Conservation (phyloP, 805 yeast genomes). For the Maudiozyma bulderi region DNA sequence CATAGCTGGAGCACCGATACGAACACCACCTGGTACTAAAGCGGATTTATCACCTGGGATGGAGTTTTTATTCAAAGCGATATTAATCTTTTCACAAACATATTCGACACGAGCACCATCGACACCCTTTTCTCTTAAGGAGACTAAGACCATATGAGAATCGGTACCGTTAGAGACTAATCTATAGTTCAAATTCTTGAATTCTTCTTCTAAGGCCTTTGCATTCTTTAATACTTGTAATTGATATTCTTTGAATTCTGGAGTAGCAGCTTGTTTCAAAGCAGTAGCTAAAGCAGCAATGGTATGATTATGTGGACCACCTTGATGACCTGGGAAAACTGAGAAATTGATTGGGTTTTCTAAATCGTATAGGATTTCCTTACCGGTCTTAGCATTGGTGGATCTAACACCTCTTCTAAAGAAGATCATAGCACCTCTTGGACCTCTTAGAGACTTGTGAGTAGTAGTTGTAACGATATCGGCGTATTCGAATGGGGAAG, state of each 20-base stretch:
- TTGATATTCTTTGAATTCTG: slow-evolving; percentile 89
- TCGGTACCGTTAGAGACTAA: slow-evolving; percentile 94
- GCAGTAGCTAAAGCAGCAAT: slow-evolving; percentile 97
- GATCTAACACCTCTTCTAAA: slow-evolving; percentile 93
- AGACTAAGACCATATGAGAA: slow-evolving; percentile 89
- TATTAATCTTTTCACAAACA: slow-evolving; percentile 86
- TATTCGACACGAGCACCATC: slow-evolving; percentile 98
- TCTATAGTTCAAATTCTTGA: slow-evolving; percentile 62
- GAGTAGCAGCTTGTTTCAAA: slow-evolving; percentile 82
- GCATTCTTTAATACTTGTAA: slow-evolving; percentile 82
- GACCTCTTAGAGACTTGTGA: slow-evolving; percentile 97
- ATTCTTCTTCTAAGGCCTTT: slow-evolving; percentile 64
- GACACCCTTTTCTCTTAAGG: slow-evolving; percentile 77
- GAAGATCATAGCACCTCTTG: slow-evolving; percentile 99
- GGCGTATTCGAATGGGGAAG: slow-evolving; percentile 93
- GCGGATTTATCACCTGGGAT: slow-evolving; percentile 98
- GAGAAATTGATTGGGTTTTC: slow-evolving; percentile 95
- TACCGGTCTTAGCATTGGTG: slow-evolving; percentile 80
- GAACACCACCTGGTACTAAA: slow-evolving; percentile 90
- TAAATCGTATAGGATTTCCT: slow-evolving; percentile 81
- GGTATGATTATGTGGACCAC: slow-evolving; percentile 99
- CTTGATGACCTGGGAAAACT: slow-evolving; percentile 99
- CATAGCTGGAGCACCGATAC: slow-evolving; percentile 99
- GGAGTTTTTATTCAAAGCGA: slow-evolving; percentile 94
- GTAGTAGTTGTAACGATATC: slow-evolving; percentile 98